Evolutionary conservation across 768 basidiomycete genomes (phyloP), one percentile per base, ranked within the genome.

Genomic region (Clathrus columnatus): DNA sequence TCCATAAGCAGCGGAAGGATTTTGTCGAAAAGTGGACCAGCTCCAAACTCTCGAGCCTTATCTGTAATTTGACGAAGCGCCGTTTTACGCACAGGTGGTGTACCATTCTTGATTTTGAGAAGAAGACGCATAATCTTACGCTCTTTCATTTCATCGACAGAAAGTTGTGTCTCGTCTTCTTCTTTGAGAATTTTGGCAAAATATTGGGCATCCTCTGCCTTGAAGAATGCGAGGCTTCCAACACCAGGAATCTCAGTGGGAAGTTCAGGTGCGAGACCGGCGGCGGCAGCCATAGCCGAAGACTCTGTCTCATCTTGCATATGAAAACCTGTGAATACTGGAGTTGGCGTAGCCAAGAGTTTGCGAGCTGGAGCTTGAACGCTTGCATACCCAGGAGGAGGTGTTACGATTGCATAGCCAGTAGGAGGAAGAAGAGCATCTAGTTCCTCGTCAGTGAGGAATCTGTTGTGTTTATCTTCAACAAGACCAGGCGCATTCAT

Each of bases 31-130:
- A 98, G 76, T 17, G 96, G 96, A 24, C 94, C 96, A 30, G 96
- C 94, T 50, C 96, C 95, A 57, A 98, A 97, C 64, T 99, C 93
- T 61, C 96, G 86, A 59, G 96, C 96, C 68, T 97, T 96, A 78
- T 99, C 96, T 16, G 96, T 98, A 64, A 99, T 98, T 67, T 98
- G 95, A 50, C 95, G 82, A 32, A 98, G 83, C 11, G 96, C 96
- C 1, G 95, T 92, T 71, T 99, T 99, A 56, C 96, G 86, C 57
- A 97, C 93, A 10, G 96, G 95, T 24, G 96, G 96, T 2, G 95
- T 98, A 48, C 96, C 96, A 66, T 98, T 99, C 77, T 99, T 98
- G 73, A 99, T 98, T 73, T 98, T 98, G 62, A 99, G 79, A 51
- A 99, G 75, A 21, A 99, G 73, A 23, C 96, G 86, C 94, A 98